These are phyloP conservation scores for Boletus patriciae DNA, from an alignment of 768 basidiomycete genomes.

Conservation along the genomic window DNA sequence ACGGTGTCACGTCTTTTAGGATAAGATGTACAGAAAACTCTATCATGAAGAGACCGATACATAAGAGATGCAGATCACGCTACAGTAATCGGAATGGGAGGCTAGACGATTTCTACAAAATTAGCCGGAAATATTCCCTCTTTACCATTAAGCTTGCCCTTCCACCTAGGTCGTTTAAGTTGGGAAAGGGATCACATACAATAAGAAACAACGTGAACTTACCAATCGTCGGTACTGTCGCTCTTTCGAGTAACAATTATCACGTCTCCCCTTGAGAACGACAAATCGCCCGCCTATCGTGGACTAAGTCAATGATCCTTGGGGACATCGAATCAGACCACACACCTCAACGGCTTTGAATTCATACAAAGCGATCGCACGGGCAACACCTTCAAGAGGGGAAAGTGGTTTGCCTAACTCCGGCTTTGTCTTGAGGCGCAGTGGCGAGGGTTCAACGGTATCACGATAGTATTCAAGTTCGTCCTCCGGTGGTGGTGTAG, in stretches of 20 bases:
- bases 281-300: constrained; percentile 68
- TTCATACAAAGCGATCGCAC: constrained; percentile 73
- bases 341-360: constrained; percentile 71
- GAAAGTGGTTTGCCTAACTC: constrained; percentile 49
- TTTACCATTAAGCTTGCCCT: constrained; percentile 57
- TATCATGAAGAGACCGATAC: neutral
- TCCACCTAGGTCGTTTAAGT: constrained; percentile 57
- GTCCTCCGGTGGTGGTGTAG: constrained; percentile 24
- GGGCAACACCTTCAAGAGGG: constrained; percentile 60
- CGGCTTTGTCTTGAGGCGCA: constrained; percentile 47
- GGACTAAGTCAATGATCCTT: constrained; percentile 4
- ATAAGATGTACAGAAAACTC: neutral
- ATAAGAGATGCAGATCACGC: constrained; percentile 4
- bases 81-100: neutral
- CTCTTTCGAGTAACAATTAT: constrained; percentile 69
- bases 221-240: constrained; percentile 75
- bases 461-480: constrained; percentile 12
- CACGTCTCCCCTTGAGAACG: constrained; percentile 74
- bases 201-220: constrained; percentile 20
- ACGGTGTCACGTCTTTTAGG: neutral
- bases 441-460: constrained; percentile 16
- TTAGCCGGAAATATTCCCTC: constrained; percentile 82
- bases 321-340: neutral
- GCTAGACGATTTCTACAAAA: constrained; percentile 66
- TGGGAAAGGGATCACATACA: neutral